These are phyloP conservation scores for Phymatotrichopsis omnivora DNA, from an alignment of 2,329 filamentous ascomycete genomes.

Conservation along the genomic window DNA sequence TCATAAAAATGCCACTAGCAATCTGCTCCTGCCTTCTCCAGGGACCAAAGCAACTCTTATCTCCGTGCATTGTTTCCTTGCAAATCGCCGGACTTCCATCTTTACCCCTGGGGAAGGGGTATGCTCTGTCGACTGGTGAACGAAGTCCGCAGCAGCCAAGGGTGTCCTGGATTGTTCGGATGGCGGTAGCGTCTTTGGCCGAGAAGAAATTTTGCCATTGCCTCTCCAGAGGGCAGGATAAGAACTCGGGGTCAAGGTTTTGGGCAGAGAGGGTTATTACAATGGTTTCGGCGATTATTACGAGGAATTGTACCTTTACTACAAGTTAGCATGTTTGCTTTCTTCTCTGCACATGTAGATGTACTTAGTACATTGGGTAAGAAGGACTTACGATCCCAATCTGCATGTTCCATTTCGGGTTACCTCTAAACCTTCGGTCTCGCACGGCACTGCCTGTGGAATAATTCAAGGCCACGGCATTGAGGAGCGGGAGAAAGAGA, in stretches of 20 bases:
- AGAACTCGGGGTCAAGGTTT: constrained; percentile 8
- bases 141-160: constrained; percentile 14
- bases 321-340: constrained; percentile 3
- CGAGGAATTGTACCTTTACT: constrained; percentile 9
- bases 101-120: constrained; percentile 3
- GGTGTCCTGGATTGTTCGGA: constrained; percentile 9
- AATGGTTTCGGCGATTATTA: constrained; percentile 12
- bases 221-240: constrained; percentile 16
- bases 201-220: constrained; percentile 11
- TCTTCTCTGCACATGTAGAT: too few relatives aligned
- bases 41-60: constrained; percentile 4
- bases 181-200: constrained; percentile 5
- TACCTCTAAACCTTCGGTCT: background rate
- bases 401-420: constrained; percentile 6
- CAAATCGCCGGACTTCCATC: background rate
- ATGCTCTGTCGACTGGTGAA: constrained; percentile 1
- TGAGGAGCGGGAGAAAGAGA: constrained; percentile 11
- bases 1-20: constrained; percentile 10
- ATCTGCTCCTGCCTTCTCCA: constrained; percentile 14
- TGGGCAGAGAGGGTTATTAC: constrained; percentile 15
- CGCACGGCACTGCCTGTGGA: background rate
- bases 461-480: constrained; percentile 8
- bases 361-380: too few relatives aligned
- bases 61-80: background rate
- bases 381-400: constrained; percentile 10